These are phyloP conservation scores for Rachicladosporium sp. DNA, from an alignment of 2,329 filamentous ascomycete genomes.

Conservation along the genomic window DNA sequence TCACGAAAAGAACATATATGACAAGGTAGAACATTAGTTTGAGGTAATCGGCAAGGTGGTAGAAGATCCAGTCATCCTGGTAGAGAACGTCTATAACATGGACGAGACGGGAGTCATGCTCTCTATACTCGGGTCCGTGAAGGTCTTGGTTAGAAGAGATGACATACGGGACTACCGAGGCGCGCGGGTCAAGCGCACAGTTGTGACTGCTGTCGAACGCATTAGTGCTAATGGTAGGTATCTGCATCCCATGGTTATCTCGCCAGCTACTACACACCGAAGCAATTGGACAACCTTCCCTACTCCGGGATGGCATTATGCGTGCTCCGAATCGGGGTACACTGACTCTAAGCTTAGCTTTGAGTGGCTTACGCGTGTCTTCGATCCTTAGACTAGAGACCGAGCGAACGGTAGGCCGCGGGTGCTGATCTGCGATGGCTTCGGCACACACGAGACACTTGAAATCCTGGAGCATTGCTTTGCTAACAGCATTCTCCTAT, in stretches of 20 bases:
- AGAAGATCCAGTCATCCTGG: constrained; percentile 13
- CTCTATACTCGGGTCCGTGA: constrained; percentile 15
- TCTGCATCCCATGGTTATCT: constrained; percentile 18
- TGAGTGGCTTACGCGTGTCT: constrained; percentile 24
- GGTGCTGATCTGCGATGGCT: constrained; percentile 25
- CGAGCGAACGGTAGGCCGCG: constrained; percentile 21
- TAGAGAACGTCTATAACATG: constrained; percentile 26
- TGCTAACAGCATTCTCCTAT: constrained; percentile 22
- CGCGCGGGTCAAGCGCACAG: constrained; percentile 15
- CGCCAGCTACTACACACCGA: constrained; percentile 17
- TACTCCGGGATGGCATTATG: constrained; percentile 17
- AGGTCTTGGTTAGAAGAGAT: constrained; percentile 21
- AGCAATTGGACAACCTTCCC: constrained; percentile 17
- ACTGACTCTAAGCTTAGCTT: constrained; percentile 24
- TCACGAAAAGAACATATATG: constrained; percentile 19
- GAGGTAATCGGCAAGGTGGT: constrained; percentile 19
- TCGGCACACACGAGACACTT: constrained; percentile 24
- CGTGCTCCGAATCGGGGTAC: constrained; percentile 9
- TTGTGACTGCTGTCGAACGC: constrained; percentile 18
- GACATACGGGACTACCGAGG: constrained; percentile 16
- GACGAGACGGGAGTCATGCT: constrained; percentile 26
- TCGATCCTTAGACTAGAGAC: constrained; percentile 24
- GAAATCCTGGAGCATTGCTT: constrained; percentile 20
- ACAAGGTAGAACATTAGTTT: constrained; percentile 23
- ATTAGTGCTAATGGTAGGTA: constrained; percentile 15